Conservation (phyloP, 2,329 filamentous ascomycete genomes). For the Ceratocystis ficicola region DNA sequence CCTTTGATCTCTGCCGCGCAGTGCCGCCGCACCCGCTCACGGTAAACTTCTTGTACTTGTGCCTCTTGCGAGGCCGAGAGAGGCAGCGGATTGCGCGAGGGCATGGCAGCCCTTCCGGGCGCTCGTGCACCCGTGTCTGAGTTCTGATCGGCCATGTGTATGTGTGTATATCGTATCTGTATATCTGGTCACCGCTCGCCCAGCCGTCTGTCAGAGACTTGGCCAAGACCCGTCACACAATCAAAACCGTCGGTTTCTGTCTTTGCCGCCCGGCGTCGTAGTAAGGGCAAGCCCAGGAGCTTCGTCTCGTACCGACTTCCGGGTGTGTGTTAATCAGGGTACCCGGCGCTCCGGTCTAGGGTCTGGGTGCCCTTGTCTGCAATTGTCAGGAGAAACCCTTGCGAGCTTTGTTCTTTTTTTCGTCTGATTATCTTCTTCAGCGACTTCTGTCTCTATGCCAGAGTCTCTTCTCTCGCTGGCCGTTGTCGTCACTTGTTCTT, state of each 20-base stretch:
- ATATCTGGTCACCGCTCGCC: not conserved
- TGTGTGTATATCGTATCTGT: not conserved
- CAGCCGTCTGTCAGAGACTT: too few relatives aligned
- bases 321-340: too few relatives aligned
- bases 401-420: not conserved
- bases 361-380: too few relatives aligned
- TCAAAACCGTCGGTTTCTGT: too few relatives aligned
- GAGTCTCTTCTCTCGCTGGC: not conserved
- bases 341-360: too few relatives aligned
- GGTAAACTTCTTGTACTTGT: slow-evolving; percentile 69
- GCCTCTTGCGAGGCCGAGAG: slow-evolving; percentile 70
- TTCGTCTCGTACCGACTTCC: too few relatives aligned
- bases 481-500: not conserved
- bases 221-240: too few relatives aligned
- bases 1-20: slow-evolving; percentile 72
- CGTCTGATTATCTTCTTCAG: not conserved
- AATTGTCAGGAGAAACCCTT: too few relatives aligned
- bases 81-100: slow-evolving; percentile 66
- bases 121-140: not conserved
- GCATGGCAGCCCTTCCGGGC: slow-evolving; percentile 33
- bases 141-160: not conserved
- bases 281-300: too few relatives aligned
- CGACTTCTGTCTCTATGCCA: too few relatives aligned
- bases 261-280: too few relatives aligned
- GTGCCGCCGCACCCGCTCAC: slow-evolving; percentile 61